Evolutionary conservation across 2,329 filamentous ascomycete genomes (phyloP).

Genomic region (Talaromyces albobiverticillius): DNA sequence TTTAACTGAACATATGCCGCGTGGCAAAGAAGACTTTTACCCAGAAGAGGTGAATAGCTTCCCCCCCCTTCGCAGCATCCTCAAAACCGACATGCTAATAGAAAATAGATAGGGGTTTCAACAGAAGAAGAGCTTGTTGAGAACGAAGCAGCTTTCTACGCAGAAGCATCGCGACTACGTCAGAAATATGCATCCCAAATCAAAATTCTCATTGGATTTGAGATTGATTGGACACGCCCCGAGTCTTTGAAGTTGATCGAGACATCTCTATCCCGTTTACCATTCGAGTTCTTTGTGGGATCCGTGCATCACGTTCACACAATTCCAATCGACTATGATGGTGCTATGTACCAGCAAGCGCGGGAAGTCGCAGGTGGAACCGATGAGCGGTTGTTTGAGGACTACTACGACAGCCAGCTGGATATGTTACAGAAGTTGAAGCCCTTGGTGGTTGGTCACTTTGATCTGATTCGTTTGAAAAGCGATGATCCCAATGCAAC

Average conservation of each 20-base stretch:
- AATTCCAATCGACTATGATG: slow-evolving; percentile 86
- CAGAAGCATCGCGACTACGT: slow-evolving; percentile 72
- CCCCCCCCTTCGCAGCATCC: neutral
- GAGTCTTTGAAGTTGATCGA: slow-evolving; percentile 60
- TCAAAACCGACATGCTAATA: slow-evolving; percentile 23
- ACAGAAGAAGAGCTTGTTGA: slow-evolving; percentile 39
- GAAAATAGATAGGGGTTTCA: neutral
- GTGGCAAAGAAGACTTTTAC: slow-evolving; percentile 76
- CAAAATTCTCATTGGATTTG: slow-evolving; percentile 82
- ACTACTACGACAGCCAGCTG: slow-evolving; percentile 85
- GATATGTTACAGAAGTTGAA: slow-evolving; percentile 71
- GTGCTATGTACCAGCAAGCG: slow-evolving; percentile 63
- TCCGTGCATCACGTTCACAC: slow-evolving; percentile 86
- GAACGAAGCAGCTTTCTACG: slow-evolving; percentile 63
- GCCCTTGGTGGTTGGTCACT: slow-evolving; percentile 85
- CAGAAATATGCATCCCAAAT: slow-evolving; percentile 68
- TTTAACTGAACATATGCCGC: slow-evolving; percentile 93
- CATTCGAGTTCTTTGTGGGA: slow-evolving; percentile 86
- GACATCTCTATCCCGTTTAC: slow-evolving; percentile 56
- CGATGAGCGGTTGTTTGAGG: slow-evolving; percentile 72
- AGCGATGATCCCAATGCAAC: slow-evolving; percentile 66
- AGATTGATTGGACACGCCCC: slow-evolving; percentile 86
- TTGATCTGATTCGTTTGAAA: slow-evolving; percentile 83
- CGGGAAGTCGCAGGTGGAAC: slow-evolving; percentile 55
- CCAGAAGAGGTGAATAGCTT: slow-evolving; percentile 73